Conservation (phyloP, 768 basidiomycete genomes). For the Lactifluus hygrophoroides region DNA sequence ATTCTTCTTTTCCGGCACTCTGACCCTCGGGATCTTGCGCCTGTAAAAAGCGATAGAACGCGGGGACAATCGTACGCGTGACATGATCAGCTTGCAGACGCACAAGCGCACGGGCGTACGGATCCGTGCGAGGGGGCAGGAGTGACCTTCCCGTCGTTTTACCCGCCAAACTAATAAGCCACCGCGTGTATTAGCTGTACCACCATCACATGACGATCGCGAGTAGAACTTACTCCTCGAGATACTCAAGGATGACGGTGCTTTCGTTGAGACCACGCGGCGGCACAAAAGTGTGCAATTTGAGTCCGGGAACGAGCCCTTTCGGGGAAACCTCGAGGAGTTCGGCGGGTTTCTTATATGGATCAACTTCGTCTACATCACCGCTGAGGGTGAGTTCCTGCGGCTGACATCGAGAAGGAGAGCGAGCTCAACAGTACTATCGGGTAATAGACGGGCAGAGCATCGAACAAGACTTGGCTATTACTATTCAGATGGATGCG, state of each 20-base stretch:
- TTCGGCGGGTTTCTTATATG: slow-evolving; percentile 73
- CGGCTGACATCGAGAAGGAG: not conserved
- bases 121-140: slow-evolving; percentile 47
- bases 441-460: too few relatives aligned
- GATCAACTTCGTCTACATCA: slow-evolving; percentile 63
- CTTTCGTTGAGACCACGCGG: slow-evolving; percentile 69
- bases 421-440: not conserved
- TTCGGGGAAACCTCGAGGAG: slow-evolving; percentile 77
- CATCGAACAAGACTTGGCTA: too few relatives aligned
- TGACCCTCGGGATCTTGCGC: slow-evolving; percentile 52
- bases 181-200: too few relatives aligned
- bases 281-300: slow-evolving; percentile 43
- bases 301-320: slow-evolving; percentile 68
- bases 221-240: slow-evolving; percentile 54
- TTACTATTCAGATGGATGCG: too few relatives aligned
- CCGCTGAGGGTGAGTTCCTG: not conserved
- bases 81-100: slow-evolving; percentile 63
- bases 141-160: slow-evolving; percentile 25
- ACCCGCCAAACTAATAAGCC: not conserved
- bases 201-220: too few relatives aligned
- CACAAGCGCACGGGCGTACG: slow-evolving; percentile 60
- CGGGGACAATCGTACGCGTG: slow-evolving; percentile 54
- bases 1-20: slow-evolving; percentile 11
- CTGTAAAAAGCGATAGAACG: slow-evolving; percentile 70
- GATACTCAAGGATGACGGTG: slow-evolving; percentile 67